These are phyloP conservation scores for Hypomyces perniciosus DNA, from an alignment of 2,329 filamentous ascomycete genomes.

Conservation along the genomic window DNA sequence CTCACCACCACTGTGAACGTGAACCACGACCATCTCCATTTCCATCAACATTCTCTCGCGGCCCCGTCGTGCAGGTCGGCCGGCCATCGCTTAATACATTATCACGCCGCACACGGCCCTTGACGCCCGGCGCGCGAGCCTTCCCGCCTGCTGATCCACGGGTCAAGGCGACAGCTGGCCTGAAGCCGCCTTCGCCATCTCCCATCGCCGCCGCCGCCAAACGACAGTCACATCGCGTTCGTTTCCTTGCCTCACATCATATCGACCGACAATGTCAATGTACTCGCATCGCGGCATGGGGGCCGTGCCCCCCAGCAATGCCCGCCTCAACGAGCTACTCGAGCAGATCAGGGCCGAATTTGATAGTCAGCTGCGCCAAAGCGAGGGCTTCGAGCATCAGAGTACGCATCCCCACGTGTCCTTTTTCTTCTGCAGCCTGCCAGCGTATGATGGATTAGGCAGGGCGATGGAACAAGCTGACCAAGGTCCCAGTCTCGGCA, in stretches of 20 bases:
- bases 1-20: conserved; percentile 2
- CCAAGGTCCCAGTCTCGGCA: conserved; percentile 59
- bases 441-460: not conserved
- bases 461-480: conserved; percentile 15
- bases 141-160: conserved; percentile 12
- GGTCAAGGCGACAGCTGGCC: conserved; percentile 12
- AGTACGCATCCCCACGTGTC: conserved; percentile 54
- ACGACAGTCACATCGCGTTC: not conserved
- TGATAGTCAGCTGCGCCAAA: conserved; percentile 73
- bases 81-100: not conserved
- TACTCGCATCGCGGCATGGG: conserved; percentile 87
- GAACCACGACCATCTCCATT: conserved; percentile 4
- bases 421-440: not conserved
- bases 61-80: conserved; percentile 8
- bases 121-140: conserved; percentile 11
- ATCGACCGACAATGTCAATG: conserved; percentile 57
- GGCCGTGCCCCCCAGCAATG: conserved; percentile 54
- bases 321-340: conserved; percentile 82
- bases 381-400: conserved; percentile 86
- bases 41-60: conserved; percentile 5
- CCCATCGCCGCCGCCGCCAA: not conserved
- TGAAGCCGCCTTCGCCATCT: conserved; percentile 3
- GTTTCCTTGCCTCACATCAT: conserved; percentile 3
- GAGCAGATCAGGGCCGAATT: conserved; percentile 90
- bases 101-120: conserved; percentile 7